Base-by-base conservation (phyloP, 1,284 basidiomycete genomes). In the Cutaneotrichosporon sp. region DNA sequence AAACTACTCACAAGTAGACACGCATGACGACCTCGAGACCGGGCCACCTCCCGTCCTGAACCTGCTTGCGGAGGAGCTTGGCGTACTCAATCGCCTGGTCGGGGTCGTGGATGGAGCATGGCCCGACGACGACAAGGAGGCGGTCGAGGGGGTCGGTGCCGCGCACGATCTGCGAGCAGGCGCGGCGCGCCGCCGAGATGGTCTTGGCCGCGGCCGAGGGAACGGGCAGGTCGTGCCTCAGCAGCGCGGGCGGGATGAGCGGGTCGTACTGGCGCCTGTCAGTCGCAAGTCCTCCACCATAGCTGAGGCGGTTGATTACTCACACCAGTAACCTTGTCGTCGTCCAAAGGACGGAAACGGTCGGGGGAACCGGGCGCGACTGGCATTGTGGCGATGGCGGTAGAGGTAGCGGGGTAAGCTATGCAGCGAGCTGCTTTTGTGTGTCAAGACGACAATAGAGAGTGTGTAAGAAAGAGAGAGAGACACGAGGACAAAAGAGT, bases 11-110 rank as follows among this genome's bases (percentile, higher is more conserved):
- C 70, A 97, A 97, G 83, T 97, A 97, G 59, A 90, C 86, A 38
- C 94, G 83, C 94, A 97, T 97, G 73, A 97, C 77, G 69, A 98
- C 86, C 68, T 90, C 81, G 44, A 97, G 80, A 65, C 94, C 79
- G 8, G 70, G 68, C 72, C 88, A 56, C 76, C 81, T 83, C 13
- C 84, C 79, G 33, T 87, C 81, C 71, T 86, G 60, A 8, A 76
- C 70, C 26, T 72, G 85, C 2, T 79, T 77, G 66, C 84, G 85
- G 65, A 96, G 81, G 36, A 84, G 79, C 26, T 78, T 77, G 30
- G 92, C 93, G 72, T 98, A 98, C 71, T 92, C 88, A 56, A 92
- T 76, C 4, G 94, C 93, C 73, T 93, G 88, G 45, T 86, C 83
- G 4, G 89, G 77, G 26, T 85, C 88, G 75, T 98, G 94, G 62